Conservation (phyloP, 176 grass and related monocot genomes). For the Oryza brachyantha region DNA sequence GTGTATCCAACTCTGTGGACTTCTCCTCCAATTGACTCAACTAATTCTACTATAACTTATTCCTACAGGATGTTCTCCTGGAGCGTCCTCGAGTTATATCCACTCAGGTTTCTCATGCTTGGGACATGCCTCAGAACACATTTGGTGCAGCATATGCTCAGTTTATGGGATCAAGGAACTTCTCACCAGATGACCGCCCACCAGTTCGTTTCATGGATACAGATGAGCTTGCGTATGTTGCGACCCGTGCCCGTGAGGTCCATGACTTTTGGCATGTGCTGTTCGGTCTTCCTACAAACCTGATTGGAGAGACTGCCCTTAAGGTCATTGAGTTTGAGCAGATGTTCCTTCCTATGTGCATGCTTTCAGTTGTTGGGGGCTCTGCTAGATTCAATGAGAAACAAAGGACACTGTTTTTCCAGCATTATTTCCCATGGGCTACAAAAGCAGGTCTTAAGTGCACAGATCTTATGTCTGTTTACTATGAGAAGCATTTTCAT, state of each 20-base stretch:
- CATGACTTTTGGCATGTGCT: constrained; percentile 96
- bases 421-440: constrained; percentile 85
- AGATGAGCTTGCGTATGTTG: constrained; percentile 75
- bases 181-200: constrained; percentile 83
- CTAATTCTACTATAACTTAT: constrained; percentile 16
- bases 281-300: constrained; percentile 82
- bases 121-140: constrained; percentile 84
- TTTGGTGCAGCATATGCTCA: constrained; percentile 83
- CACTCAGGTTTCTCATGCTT: constrained; percentile 65
- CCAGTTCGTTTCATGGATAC: constrained; percentile 92
- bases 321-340: constrained; percentile 97
- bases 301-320: constrained; percentile 88
- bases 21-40: neutral
- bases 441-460: constrained; percentile 54
- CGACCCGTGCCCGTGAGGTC: constrained; percentile 78
- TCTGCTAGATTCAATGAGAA: constrained; percentile 78
- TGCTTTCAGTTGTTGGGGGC: constrained; percentile 73
- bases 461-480: constrained; percentile 82
- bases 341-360: constrained; percentile 96
- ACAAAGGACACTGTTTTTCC: constrained; percentile 68
- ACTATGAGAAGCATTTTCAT: constrained; percentile 82
- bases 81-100: constrained; percentile 79
- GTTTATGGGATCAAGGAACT: constrained; percentile 99
- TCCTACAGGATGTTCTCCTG: constrained; percentile 77
- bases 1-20: neutral